Percentiles rank a stretch among this genome's conserved stretches.
Evolutionary conservation across 2,329 filamentous ascomycete species (phyloP).

Genomic region (Cytospora piceicola): DNA sequence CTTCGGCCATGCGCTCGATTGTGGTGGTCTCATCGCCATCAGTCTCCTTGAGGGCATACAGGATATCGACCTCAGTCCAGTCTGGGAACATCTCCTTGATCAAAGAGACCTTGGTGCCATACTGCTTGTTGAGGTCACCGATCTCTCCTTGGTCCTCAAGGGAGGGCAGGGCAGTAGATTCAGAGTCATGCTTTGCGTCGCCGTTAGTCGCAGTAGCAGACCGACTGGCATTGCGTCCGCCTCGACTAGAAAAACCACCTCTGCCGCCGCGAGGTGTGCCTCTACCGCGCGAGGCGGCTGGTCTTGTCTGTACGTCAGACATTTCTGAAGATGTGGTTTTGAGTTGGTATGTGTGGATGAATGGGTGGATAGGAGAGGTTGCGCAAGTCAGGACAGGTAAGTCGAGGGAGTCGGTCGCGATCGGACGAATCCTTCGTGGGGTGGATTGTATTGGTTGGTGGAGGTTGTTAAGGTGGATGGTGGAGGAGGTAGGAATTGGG

Average conservation of each 20-base stretch:
- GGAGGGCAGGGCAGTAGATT: conserved; percentile 57
- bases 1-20: conserved; percentile 79
- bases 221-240: conserved; percentile 68
- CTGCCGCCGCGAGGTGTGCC: conserved; percentile 51
- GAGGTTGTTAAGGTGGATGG: conserved; percentile 1
- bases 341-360: conserved; percentile 33
- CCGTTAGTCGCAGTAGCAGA: conserved; percentile 70
- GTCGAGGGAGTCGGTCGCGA: conserved; percentile 5
- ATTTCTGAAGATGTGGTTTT: conserved; percentile 61
- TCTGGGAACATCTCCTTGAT: conserved; percentile 93
- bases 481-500: conserved; percentile 5
- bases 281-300: conserved; percentile 83
- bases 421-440: conserved; percentile 16
- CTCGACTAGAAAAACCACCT: conserved; percentile 57
- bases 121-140: conserved; percentile 88
- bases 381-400: conserved; percentile 17
- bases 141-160: conserved; percentile 86
- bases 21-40: conserved; percentile 76
- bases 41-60: conserved; percentile 89
- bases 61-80: conserved; percentile 93
- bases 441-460: conserved; percentile 18
- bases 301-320: conserved; percentile 92
- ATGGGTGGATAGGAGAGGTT: conserved; percentile 16
- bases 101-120: conserved; percentile 75
- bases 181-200: conserved; percentile 65